Base-by-base conservation (phyloP, 768 basidiomycete genomes). In the Kwoniella pini region DNA sequence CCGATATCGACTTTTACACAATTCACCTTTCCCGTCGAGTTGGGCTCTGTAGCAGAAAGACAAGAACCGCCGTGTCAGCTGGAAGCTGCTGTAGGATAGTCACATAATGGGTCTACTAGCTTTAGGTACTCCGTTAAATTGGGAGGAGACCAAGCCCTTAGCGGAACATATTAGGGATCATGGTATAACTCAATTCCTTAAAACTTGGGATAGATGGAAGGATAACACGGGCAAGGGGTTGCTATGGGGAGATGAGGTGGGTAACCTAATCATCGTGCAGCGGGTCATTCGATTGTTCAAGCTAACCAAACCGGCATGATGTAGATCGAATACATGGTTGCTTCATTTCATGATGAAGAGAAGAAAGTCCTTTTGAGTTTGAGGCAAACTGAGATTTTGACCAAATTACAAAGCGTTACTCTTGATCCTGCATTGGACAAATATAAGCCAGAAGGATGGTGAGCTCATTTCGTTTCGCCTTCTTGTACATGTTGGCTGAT, bases 171-270 rank as follows among this genome's bases (percentile, higher is more conserved):
- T 98, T 66, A 83, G 93, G 65, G 80, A 82, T 52, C 94, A 98
- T 77, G 96, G 96, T 45, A 91, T 98, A 72, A 87, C 89, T 6
- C 96, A 99, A 79, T 95, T 99, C 78, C 80, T 99, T 55, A 84
- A 94, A 70, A 91, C 86, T 50, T 99, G 93, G 92, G 86, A 93
- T 73, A 85, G 87, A 48, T 83, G 94, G 75, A 98, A 96, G 83
- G 88, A 91, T 74, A 83, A 90, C 65, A 84, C 85, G 21, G 94
- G 93, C 1, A 93, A 98, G 72, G 89, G 91, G 65, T 81, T 99
- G 28, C 83, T 96, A 11, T 99, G 96, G 96, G 96, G 96, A 17
- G 96, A 99, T 74, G 96, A 99, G 88, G 95, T 95, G 78, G 57
- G 79, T 68, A 26, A 4, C 6, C 49, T 51, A 9, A 13, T 19